phyloP scores from a whole-genome alignment of 2,329 filamentous ascomycete genomes.

The Tolypocladium amazonense region DNA sequence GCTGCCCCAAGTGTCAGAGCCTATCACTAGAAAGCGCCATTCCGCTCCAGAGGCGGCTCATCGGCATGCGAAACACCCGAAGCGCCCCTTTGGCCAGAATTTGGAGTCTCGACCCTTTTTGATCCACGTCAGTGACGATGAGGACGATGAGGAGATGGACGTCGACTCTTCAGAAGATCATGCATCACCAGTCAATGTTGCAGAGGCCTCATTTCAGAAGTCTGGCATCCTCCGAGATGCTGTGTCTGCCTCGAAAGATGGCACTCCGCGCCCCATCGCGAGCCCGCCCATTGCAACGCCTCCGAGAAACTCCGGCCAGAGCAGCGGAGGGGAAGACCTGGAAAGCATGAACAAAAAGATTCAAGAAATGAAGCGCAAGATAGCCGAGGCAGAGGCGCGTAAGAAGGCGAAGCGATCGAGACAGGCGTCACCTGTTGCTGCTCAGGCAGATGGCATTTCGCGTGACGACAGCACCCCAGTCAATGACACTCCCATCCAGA shows the following conservation, averaged over 20 bases:
- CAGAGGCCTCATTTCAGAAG: constrained; percentile 19
- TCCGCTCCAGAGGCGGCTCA: constrained; percentile 63
- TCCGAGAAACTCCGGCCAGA: constrained; percentile 20
- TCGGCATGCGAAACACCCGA: constrained; percentile 31
- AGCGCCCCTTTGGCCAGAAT: constrained; percentile 53
- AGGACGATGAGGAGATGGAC: constrained; percentile 58
- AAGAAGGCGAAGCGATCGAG: constrained; percentile 30
- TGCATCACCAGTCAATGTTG: constrained; percentile 20
- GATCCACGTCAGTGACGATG: constrained; percentile 74
- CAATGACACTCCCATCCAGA: not conserved
- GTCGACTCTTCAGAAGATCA: constrained; percentile 44
- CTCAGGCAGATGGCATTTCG: constrained; percentile 13
- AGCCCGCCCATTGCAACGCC: constrained; percentile 30
- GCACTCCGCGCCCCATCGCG: constrained; percentile 24
- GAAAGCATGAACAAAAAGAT: constrained; percentile 46
- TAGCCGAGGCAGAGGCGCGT: constrained; percentile 48
- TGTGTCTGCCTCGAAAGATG: constrained; percentile 30
- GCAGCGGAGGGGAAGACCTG: constrained; percentile 29
- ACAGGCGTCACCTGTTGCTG: constrained; percentile 18
- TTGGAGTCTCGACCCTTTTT: constrained; percentile 55
- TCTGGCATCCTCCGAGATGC: constrained; percentile 31
- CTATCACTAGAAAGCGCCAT: constrained; percentile 26
- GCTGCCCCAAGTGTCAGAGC: constrained; percentile 8
- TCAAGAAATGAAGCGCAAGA: constrained; percentile 47
- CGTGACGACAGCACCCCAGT: constrained; percentile 12